These are phyloP conservation scores for Diplodia intermedia DNA, from an alignment of 2,329 filamentous ascomycete species.

Conservation along the genomic window DNA sequence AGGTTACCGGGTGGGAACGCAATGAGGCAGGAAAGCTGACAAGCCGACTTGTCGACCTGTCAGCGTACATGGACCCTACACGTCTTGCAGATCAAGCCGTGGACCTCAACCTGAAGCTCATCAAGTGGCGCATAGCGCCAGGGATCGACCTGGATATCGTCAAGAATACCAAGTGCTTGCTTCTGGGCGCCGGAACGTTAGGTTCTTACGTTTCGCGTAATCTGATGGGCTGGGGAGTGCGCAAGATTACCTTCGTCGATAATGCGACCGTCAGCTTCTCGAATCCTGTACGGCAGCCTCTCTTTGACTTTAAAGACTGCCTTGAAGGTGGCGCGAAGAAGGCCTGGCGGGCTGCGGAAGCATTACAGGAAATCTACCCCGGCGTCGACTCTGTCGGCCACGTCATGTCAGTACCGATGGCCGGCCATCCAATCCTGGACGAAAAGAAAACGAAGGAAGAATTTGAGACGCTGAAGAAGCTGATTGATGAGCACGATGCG, in stretches of 20 bases:
- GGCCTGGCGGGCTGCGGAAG: constrained; percentile 78
- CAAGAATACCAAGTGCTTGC: constrained; percentile 85
- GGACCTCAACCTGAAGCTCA: constrained; percentile 94
- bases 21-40: constrained; percentile 78
- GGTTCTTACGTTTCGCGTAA: constrained; percentile 94
- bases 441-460: constrained; percentile 72
- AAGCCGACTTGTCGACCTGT: constrained; percentile 79
- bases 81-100: constrained; percentile 91
- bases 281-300: constrained; percentile 91
- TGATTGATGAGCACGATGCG: constrained; percentile 86
- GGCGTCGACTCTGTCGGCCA: constrained; percentile 84
- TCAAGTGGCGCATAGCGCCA: constrained; percentile 97
- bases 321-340: constrained; percentile 83
- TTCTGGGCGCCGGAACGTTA: constrained; percentile 90
- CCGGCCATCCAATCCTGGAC: constrained; percentile 85
- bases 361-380: constrained; percentile 85
- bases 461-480: constrained; percentile 73
- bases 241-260: constrained; percentile 94
- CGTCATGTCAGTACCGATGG: constrained; percentile 89
- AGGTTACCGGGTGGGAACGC: constrained; percentile 94
- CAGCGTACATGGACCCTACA: constrained; percentile 90
- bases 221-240: constrained; percentile 92
- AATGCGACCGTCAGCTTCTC: constrained; percentile 93
- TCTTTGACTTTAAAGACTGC: constrained; percentile 91
- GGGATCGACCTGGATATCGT: constrained; percentile 85